phyloP scores from a whole-genome alignment of 176 grass and related monocot genomes.

The Saccharum officinarum region DNA sequence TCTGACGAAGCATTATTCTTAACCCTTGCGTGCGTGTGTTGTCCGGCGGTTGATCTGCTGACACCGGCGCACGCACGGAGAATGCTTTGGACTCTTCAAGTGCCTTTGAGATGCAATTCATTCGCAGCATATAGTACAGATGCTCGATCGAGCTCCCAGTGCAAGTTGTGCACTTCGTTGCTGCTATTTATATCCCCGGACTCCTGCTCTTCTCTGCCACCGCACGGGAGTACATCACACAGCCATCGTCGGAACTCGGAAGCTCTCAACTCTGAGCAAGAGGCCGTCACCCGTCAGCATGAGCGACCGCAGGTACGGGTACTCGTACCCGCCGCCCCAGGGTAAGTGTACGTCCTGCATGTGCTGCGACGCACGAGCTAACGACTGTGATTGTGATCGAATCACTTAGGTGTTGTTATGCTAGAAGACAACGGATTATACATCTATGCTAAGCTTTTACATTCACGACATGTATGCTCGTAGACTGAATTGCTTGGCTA shows the following conservation, averaged over 20 bases:
- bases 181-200: background rate
- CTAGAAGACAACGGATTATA: too few species aligned
- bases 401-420: too few species aligned
- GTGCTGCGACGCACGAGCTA: too few species aligned
- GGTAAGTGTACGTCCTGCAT: constrained; percentile 6
- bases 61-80: constrained; percentile 12
- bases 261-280: background rate
- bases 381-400: too few species aligned
- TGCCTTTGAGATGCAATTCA: background rate
- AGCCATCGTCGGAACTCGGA: background rate
- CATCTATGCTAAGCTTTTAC: too few species aligned
- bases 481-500: too few species aligned
- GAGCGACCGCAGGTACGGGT: constrained; percentile 43
- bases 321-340: constrained; percentile 48
- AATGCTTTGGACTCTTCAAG: background rate
- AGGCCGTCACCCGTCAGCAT: background rate
- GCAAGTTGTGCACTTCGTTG: background rate
- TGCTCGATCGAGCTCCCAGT: background rate
- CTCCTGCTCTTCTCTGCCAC: background rate
- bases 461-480: too few species aligned
- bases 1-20: constrained; percentile 22
- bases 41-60: background rate
- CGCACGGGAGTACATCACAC: background rate
- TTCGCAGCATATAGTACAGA: background rate
- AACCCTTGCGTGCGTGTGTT: background rate